Conservation (phyloP, 352 stramenopile genomes). For the Phytopythium montanum region DNA sequence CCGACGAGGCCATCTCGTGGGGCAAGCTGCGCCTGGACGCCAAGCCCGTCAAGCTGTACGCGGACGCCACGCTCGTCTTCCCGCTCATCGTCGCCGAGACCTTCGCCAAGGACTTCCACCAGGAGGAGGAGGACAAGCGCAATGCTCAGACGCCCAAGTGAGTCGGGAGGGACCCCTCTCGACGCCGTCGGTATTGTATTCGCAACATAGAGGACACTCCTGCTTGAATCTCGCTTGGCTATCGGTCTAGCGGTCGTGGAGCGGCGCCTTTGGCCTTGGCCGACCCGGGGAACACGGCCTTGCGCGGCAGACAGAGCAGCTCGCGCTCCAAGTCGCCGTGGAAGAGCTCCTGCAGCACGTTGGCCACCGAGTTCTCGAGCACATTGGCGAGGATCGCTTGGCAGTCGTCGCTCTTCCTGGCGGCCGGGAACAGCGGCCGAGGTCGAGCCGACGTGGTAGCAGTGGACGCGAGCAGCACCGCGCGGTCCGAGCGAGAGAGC, state of each 20-base stretch:
- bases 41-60: slow-evolving; percentile 96
- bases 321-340: slow-evolving; percentile 68
- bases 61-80: slow-evolving; percentile 98
- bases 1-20: slow-evolving; percentile 99
- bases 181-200: slow-evolving; percentile 3
- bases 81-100: slow-evolving; percentile 98
- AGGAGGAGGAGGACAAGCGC: slow-evolving; percentile 38
- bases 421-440: slow-evolving; percentile 17
- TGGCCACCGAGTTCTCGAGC: slow-evolving; percentile 79
- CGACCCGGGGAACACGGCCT: slow-evolving; percentile 33
- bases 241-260: not conserved
- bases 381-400: slow-evolving; percentile 53
- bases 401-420: slow-evolving; percentile 54
- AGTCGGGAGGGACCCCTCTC: not conserved
- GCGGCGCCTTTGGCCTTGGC: not conserved
- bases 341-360: slow-evolving; percentile 82
- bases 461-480: slow-evolving; percentile 5
- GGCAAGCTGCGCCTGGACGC: slow-evolving; percentile 96
- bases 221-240: not conserved
- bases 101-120: slow-evolving; percentile 95
- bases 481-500: slow-evolving; percentile 21
- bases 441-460: not conserved
- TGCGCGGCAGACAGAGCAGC: slow-evolving; percentile 61
- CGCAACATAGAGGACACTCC: slow-evolving; percentile 3
- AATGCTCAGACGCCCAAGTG: slow-evolving; percentile 5